These are phyloP conservation scores for Emergomyces orientalis DNA, from an alignment of 2,329 filamentous ascomycete species.

Conservation along the genomic window DNA sequence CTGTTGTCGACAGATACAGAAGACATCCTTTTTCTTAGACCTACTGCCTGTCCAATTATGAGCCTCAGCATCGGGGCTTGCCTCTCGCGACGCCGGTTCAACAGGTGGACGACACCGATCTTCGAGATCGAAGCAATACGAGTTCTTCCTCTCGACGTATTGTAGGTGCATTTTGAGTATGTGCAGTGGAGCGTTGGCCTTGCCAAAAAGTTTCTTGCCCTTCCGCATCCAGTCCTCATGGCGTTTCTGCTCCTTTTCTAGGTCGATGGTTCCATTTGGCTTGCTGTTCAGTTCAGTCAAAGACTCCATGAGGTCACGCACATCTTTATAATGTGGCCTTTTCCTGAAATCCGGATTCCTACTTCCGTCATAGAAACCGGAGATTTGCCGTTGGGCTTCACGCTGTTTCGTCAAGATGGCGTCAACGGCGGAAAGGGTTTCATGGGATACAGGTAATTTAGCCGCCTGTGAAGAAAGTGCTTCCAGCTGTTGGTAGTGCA, in stretches of 20 bases:
- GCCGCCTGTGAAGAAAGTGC: constrained; percentile 77
- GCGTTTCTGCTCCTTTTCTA: constrained; percentile 87
- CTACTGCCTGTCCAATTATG: constrained; percentile 28
- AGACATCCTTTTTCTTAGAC: constrained; percentile 65
- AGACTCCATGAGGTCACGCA: constrained; percentile 80
- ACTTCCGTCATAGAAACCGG: constrained; percentile 69
- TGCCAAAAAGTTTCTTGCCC: constrained; percentile 95
- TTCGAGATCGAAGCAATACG: constrained; percentile 80
- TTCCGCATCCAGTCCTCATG: constrained; percentile 99
- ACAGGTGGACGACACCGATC: constrained; percentile 85
- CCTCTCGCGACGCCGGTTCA: constrained; percentile 82
- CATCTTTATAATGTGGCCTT: constrained; percentile 78
- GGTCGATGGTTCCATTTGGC: constrained; percentile 77
- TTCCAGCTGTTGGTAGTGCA: constrained; percentile 92
- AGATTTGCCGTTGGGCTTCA: constrained; percentile 81
- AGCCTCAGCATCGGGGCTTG: constrained; percentile 49
- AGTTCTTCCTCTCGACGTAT: constrained; percentile 80
- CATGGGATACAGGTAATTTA: constrained; percentile 67
- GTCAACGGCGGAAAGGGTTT: constrained; percentile 74
- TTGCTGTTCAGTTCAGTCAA: constrained; percentile 87
- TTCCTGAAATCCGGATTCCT: constrained; percentile 65
- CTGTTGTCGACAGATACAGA: constrained; percentile 87
- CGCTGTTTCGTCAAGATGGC: constrained; percentile 91
- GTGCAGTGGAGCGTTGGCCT: constrained; percentile 92
- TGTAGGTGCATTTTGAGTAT: constrained; percentile 93